phyloP scores from a whole-genome alignment of 2,329 filamentous ascomycete species.

The Myriosclerotinia duriaeana region DNA sequence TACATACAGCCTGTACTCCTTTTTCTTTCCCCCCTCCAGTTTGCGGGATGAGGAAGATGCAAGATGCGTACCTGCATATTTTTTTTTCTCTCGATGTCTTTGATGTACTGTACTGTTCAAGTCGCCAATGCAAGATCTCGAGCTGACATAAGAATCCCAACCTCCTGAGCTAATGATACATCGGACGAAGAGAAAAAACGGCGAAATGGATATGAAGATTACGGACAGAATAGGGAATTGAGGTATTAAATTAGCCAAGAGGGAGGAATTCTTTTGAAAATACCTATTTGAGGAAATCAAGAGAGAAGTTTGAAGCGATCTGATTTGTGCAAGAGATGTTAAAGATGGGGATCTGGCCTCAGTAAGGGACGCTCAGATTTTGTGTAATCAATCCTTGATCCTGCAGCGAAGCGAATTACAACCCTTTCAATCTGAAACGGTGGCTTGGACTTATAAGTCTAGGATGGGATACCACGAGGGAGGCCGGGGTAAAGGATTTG shows the following conservation, averaged over 20 bases:
- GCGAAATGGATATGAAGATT: not conserved
- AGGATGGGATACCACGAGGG: conserved; percentile 17
- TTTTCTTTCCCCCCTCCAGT: not conserved
- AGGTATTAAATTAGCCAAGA: not conserved
- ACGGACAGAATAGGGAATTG: not conserved
- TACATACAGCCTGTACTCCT: not conserved
- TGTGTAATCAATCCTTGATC: conserved; percentile 11
- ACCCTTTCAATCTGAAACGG: conserved; percentile 15
- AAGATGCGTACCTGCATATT: conserved; percentile 4
- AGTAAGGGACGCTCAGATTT: not conserved
- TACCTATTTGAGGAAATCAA: not conserved
- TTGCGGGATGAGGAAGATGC: conserved; percentile 9
- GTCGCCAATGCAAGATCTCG: conserved; percentile 10
- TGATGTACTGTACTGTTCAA: not conserved
- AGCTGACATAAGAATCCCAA: conserved; percentile 11
- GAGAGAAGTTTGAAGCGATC: not conserved
- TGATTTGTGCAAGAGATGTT: not conserved
- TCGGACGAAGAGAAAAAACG: not conserved
- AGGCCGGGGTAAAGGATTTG: not conserved
- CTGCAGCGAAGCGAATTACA: conserved; percentile 5
- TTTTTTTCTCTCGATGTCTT: conserved; percentile 3
- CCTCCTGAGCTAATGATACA: conserved; percentile 8
- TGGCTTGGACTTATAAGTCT: conserved; percentile 5
- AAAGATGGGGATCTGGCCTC: conserved; percentile 1
- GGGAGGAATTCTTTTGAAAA: not conserved